A percentile compares a stretch with the other conserved stretches of the same genome.
phyloP scores from a whole-genome alignment of 2,329 filamentous ascomycete species.

The Epichloe aotearoae region DNA sequence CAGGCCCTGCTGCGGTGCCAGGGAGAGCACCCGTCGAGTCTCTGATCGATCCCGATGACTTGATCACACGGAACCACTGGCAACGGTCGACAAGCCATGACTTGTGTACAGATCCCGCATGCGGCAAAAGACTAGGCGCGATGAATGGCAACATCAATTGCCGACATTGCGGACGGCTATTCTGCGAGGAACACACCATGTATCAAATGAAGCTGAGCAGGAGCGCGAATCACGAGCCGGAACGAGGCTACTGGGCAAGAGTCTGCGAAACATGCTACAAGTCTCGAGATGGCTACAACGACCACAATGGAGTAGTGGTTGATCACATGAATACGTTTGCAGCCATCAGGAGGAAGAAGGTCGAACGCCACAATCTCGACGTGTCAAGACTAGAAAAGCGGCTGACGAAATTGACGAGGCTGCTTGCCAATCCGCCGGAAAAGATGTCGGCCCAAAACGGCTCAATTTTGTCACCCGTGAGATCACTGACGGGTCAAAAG shows the following conservation, averaged over 20 bases:
- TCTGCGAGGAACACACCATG: slow-evolving; percentile 97
- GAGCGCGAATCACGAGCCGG: slow-evolving; percentile 77
- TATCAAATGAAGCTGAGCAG: slow-evolving; percentile 97
- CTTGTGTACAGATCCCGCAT: slow-evolving; percentile 74
- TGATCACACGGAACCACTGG: slow-evolving; percentile 84
- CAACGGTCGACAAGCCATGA: slow-evolving; percentile 64
- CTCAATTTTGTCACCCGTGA: slow-evolving; percentile 46
- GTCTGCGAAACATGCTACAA: slow-evolving; percentile 99
- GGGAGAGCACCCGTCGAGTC: slow-evolving; percentile 28
- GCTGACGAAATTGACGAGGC: slow-evolving; percentile 74
- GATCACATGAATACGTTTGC: slow-evolving; percentile 64
- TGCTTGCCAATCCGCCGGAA: slow-evolving; percentile 63
- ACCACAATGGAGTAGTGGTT: slow-evolving; percentile 58
- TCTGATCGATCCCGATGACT: slow-evolving; percentile 67
- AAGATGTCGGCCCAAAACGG: slow-evolving; percentile 39
- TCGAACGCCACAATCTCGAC: slow-evolving; percentile 79
- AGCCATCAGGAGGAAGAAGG: slow-evolving; percentile 56
- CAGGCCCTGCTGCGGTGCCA: slow-evolving; percentile 17
- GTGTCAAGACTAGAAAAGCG: slow-evolving; percentile 84
- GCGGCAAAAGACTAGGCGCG: slow-evolving; percentile 64
- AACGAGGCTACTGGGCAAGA: slow-evolving; percentile 81
- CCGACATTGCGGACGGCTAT: slow-evolving; percentile 79
- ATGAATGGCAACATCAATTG: slow-evolving; percentile 84
- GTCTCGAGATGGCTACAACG: slow-evolving; percentile 88
- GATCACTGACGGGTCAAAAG: slow-evolving; percentile 52